Percentiles rank a stretch among this genome's conserved stretches.
Evolutionary conservation across 495 filamentous ascomycete genomes (phyloP).

Genomic region (Penicillium mononematosum): DNA sequence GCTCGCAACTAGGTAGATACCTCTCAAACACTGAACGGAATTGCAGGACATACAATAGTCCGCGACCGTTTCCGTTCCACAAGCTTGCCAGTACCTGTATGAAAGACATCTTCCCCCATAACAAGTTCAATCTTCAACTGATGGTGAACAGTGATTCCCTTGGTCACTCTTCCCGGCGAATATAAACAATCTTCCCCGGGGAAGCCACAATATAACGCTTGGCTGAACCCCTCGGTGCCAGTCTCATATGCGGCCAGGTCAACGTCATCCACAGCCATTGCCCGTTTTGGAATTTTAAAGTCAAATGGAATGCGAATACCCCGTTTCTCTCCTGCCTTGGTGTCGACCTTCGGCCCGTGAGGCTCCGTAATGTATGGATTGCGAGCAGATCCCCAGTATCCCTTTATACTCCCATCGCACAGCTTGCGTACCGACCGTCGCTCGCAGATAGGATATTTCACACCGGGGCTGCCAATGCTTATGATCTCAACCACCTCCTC

Average conservation of each 20-base stretch:
- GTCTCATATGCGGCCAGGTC: constrained; percentile 1
- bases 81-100: neutral
- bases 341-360: neutral
- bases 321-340: neutral
- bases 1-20: neutral
- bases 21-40: constrained; percentile 2
- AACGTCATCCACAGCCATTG: neutral
- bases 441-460: neutral
- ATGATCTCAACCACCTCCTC: constrained; percentile 1
- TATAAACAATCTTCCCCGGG: too few species aligned
- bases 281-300: neutral
- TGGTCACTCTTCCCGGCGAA: neutral
- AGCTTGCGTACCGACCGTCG: neutral
- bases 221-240: neutral
- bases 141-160: neutral
- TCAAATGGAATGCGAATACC: neutral
- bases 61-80: neutral
- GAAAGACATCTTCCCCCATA: neutral
- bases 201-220: neutral
- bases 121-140: constrained; percentile 1
- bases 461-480: neutral
- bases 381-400: neutral
- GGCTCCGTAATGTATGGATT: neutral
- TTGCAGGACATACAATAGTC: neutral
- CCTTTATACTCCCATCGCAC: neutral